Evolutionary conservation across 2,329 filamentous ascomycete genomes (phyloP), one percentile per base, ranked within the genome.

Genomic region (Botrytis squamosa): DNA sequence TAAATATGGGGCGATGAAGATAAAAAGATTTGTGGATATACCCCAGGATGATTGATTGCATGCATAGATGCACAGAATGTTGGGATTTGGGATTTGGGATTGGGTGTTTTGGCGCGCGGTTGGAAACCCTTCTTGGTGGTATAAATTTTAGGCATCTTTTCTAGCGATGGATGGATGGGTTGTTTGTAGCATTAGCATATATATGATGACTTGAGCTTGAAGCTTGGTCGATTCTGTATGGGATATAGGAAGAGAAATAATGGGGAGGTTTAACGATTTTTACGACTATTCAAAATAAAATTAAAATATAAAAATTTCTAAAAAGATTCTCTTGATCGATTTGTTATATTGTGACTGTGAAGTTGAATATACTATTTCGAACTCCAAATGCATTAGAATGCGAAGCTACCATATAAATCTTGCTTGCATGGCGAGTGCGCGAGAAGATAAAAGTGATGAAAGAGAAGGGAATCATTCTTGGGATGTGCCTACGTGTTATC

Each of bases 51-150:
- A 68, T 68, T 57, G n/a, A 16, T 68, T 42, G 25, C 49, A 57
- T 33, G 25, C 49, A 68, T 42, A 57, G 49, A 55, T 57, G 49
- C 66, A 68, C 36, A 68, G 36, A 57, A 38, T 55, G 29, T 66
- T 36, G 36, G 66, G 36, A 29, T 67, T 68, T 29, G 36, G 66
- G 18, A 57, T 57, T 67, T n/a, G 36, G 46, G 14, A 25, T 40
- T n/a, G 49, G 66, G 66, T 57, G 66, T 68, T 67, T 68, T 68
- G 66, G 66, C 49, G 66, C 49, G 66, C 66, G 66, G 66, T 57
- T 42, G 46, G 38, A 68, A 55, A 68, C 25, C 36, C 25, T 68
- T 42, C 36, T 57, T 29, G 46, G 49, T 36, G 66, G 49, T 57
- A 42, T 22, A 62, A 18, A n/a, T 40, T 40, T 40, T n/a, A 62